phyloP scores from a whole-genome alignment of 805 yeast species.

The Kodamaea kakaduensis region DNA sequence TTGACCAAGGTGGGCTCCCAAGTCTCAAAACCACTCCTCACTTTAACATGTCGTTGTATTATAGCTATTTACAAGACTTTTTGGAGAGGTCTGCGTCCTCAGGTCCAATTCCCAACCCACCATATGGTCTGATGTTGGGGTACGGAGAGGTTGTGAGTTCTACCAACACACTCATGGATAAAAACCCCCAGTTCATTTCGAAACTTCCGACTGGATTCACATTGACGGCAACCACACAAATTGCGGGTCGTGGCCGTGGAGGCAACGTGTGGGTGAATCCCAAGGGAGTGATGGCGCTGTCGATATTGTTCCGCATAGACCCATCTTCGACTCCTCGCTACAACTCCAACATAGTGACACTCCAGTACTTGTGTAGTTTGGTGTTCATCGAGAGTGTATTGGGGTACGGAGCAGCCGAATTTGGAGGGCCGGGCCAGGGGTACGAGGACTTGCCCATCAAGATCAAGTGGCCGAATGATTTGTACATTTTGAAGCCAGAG shows the following conservation, averaged over 20 bases:
- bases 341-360: slow-evolving; percentile 63
- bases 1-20: slow-evolving; percentile 45
- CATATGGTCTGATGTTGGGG: slow-evolving; percentile 58
- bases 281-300: slow-evolving; percentile 81
- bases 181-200: slow-evolving; percentile 56
- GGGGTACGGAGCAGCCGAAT: slow-evolving; percentile 43
- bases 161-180: slow-evolving; percentile 74
- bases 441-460: slow-evolving; percentile 74
- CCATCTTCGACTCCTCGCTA: slow-evolving; percentile 28
- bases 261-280: slow-evolving; percentile 96
- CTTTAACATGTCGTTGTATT: slow-evolving; percentile 63
- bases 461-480: slow-evolving; percentile 96
- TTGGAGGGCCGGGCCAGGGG: slow-evolving; percentile 42
- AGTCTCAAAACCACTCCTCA: slow-evolving; percentile 58
- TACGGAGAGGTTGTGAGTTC: slow-evolving; percentile 92
- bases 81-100: too few species aligned
- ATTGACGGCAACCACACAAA: slow-evolving; percentile 75
- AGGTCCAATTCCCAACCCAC: background rate
- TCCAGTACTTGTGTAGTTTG: slow-evolving; percentile 80
- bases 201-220: slow-evolving; percentile 67
- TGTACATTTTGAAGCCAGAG: slow-evolving; percentile 71
- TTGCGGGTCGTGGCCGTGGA: slow-evolving; percentile 91
- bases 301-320: slow-evolving; percentile 57
- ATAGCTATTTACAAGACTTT: slow-evolving; percentile 33
- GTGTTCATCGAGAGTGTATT: slow-evolving; percentile 78